Conservation (phyloP, 1,284 basidiomycete genomes). For the Moniliella sp. region DNA sequence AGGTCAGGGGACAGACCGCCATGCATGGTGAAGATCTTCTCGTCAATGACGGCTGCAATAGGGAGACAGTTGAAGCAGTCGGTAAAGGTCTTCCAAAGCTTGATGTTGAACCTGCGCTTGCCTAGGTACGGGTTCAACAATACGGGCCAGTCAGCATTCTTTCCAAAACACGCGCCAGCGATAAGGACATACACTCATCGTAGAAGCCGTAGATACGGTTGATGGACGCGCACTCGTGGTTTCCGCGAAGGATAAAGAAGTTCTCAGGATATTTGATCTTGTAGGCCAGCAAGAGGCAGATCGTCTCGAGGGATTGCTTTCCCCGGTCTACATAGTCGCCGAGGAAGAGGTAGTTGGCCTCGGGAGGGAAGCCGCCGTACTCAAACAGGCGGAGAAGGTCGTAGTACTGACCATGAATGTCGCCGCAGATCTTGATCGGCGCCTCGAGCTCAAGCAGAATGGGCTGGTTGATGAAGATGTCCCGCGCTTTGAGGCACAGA, state of each 20-base stretch:
- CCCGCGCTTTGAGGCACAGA: slow-evolving; percentile 74
- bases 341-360: slow-evolving; percentile 86
- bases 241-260: slow-evolving; percentile 81
- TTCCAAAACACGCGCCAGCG: too few species aligned
- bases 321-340: slow-evolving; percentile 88
- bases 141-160: too few species aligned
- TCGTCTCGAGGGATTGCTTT: slow-evolving; percentile 80
- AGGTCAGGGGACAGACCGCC: slow-evolving; percentile 80
- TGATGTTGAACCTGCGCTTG: slow-evolving; percentile 92
- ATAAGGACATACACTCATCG: slow-evolving; percentile 70
- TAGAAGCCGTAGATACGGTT: slow-evolving; percentile 92
- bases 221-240: slow-evolving; percentile 83
- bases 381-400: slow-evolving; percentile 79
- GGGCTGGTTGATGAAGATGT: slow-evolving; percentile 87
- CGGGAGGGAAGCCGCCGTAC: slow-evolving; percentile 81
- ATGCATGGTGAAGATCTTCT: slow-evolving; percentile 79
- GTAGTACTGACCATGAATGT: slow-evolving; percentile 87
- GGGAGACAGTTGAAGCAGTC: slow-evolving; percentile 90
- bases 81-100: slow-evolving; percentile 90
- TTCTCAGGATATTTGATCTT: slow-evolving; percentile 99
- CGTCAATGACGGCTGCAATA: slow-evolving; percentile 85
- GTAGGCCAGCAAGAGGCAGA: slow-evolving; percentile 67
- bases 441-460: slow-evolving; percentile 85
- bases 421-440: slow-evolving; percentile 89
- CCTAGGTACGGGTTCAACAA: too few species aligned